Evolutionary conservation across 345 rosid species (phyloP).

Genomic region (Sonneratia alba): DNA sequence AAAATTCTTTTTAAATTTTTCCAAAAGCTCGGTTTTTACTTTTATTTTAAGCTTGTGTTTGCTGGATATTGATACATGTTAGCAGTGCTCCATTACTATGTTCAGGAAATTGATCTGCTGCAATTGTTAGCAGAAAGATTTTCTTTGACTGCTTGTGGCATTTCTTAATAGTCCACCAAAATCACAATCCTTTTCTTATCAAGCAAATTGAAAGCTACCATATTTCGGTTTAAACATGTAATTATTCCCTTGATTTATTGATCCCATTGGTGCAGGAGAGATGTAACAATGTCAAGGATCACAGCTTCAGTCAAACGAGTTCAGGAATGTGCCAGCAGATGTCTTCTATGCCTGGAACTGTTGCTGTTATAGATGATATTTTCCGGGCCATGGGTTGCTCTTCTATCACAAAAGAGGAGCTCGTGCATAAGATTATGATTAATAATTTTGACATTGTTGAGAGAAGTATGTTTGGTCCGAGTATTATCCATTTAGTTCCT

Average conservation of each 20-base stretch:
- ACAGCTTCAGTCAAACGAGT: constrained; percentile 1
- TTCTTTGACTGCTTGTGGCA: not conserved
- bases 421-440: constrained; percentile 37
- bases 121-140: too few species aligned
- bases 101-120: not conserved
- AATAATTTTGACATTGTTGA: constrained; percentile 28
- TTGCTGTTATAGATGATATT: constrained; percentile 28
- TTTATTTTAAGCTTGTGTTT: too few species aligned
- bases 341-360: constrained; percentile 26
- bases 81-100: too few species aligned
- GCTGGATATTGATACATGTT: too few species aligned
- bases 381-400: constrained; percentile 25
- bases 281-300: constrained; percentile 6
- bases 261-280: not conserved
- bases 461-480: constrained; percentile 20
- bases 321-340: constrained; percentile 9
- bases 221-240: too few species aligned
- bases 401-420: constrained; percentile 47
- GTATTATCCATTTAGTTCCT: not conserved
- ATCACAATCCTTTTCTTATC: not conserved
- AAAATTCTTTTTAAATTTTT: too few species aligned
- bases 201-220: not conserved
- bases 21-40: too few species aligned
- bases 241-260: not conserved
- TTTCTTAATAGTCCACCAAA: not conserved